Evolutionary conservation across 768 basidiomycete species (phyloP).

Genomic region (Tricholoma bakamatsutake): DNA sequence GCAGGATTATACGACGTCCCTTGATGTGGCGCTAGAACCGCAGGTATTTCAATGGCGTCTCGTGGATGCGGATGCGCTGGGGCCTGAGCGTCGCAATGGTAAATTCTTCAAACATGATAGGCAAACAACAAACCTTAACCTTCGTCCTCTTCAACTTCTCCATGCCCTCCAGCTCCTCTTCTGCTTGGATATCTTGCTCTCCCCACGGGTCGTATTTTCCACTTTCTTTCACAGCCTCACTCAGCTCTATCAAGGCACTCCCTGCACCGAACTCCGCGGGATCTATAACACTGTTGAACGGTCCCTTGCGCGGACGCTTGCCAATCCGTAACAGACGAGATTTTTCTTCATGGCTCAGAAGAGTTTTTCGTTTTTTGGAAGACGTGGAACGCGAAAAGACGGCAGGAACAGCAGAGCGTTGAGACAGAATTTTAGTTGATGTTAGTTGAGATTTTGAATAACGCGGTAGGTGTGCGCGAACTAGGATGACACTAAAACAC

Average conservation of each 20-base stretch:
- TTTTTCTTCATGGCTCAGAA: constrained; percentile 64
- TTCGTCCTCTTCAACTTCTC: constrained; percentile 36
- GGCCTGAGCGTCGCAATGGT: constrained; percentile 28
- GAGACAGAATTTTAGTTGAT: constrained; percentile 73
- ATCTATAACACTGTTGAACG: constrained; percentile 67
- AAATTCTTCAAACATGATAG: neutral
- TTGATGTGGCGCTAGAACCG: constrained; percentile 66
- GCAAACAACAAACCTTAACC: constrained; percentile 43
- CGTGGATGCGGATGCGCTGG: constrained; percentile 41
- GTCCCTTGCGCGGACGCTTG: constrained; percentile 63
- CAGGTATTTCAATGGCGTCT: constrained; percentile 55
- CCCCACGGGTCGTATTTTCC: constrained; percentile 66
- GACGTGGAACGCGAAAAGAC: constrained; percentile 53
- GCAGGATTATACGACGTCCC: constrained; percentile 91
- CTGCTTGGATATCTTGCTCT: constrained; percentile 22
- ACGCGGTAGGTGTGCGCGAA: constrained; percentile 52
- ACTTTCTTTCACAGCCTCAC: constrained; percentile 62
- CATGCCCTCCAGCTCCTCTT: constrained; percentile 30
- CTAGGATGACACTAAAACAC: constrained; percentile 14
- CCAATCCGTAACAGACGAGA: constrained; percentile 71
- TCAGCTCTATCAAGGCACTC: constrained; percentile 56
- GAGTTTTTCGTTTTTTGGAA: constrained; percentile 37
- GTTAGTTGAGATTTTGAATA: constrained; percentile 50
- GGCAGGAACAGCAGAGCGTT: constrained; percentile 86
- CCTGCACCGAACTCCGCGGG: constrained; percentile 63